Evolutionary conservation across 106 monocot genomes (phyloP).

Genomic region (Phalaenopsis aphrodite): DNA sequence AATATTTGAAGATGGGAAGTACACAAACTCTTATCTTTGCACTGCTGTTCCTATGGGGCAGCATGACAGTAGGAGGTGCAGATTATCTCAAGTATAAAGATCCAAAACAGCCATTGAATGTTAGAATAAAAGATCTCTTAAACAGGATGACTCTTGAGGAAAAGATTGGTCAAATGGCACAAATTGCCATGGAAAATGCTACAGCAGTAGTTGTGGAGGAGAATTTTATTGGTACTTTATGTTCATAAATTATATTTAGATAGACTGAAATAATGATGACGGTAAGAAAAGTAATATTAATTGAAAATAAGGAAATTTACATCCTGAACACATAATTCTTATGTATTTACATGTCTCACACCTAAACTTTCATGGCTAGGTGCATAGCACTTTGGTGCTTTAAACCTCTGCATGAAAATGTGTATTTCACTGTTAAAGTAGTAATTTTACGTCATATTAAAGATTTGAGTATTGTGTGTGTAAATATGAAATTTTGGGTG

Average conservation of each 20-base stretch:
- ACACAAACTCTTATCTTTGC: background rate
- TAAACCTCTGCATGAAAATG: too few species aligned
- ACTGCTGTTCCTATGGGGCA: slow-evolving; percentile 10
- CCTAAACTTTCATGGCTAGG: too few species aligned
- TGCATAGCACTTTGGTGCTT: too few species aligned
- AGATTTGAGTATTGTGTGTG: too few species aligned
- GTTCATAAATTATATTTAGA: background rate
- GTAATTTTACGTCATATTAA: too few species aligned
- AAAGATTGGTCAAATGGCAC: slow-evolving; percentile 54
- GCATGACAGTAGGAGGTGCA: background rate
- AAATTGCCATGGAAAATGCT: slow-evolving; percentile 31
- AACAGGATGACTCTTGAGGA: slow-evolving; percentile 43
- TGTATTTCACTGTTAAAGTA: too few species aligned
- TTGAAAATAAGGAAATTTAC: background rate
- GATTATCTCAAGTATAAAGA: slow-evolving; percentile 37
- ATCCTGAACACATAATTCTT: too few species aligned
- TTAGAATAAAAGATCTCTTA: slow-evolving; percentile 31
- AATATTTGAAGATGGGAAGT: slow-evolving; percentile 5
- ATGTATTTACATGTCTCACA: too few species aligned
- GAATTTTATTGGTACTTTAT: slow-evolving; percentile 24
- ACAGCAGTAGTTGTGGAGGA: slow-evolving; percentile 29
- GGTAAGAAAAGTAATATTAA: background rate
- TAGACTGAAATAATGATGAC: background rate
- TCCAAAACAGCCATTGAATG: slow-evolving; percentile 21
- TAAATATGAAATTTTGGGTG: too few species aligned